Evolutionary conservation across 2,329 filamentous ascomycete genomes (phyloP).

Genomic region (Xylaria sp.): DNA sequence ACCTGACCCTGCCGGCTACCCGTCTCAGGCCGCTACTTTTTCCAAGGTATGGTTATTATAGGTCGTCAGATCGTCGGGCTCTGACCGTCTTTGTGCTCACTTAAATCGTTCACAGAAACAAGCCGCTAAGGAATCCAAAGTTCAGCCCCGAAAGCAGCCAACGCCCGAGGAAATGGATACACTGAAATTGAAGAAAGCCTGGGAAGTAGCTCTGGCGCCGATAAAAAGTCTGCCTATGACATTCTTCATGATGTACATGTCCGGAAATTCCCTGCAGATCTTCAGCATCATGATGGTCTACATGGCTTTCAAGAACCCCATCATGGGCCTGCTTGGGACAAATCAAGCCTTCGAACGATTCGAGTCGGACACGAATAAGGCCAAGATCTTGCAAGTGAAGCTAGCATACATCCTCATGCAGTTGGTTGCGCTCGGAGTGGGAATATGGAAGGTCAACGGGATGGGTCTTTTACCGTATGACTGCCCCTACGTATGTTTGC

Average conservation of each 20-base stretch:
- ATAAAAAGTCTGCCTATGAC: constrained; percentile 98
- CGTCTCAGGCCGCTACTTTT: constrained; percentile 54
- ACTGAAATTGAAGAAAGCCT: constrained; percentile 97
- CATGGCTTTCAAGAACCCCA: constrained; percentile 97
- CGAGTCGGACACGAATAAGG: constrained; percentile 78
- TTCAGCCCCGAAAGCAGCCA: constrained; percentile 66
- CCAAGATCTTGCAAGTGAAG: constrained; percentile 82
- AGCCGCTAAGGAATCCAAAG: constrained; percentile 55
- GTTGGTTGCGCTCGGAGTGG: constrained; percentile 79
- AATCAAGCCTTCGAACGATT: constrained; percentile 90
- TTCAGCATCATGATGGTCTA: constrained; percentile 99
- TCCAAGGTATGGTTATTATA: constrained; percentile 61
- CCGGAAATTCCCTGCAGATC: constrained; percentile 95
- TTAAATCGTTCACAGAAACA: constrained; percentile 49
- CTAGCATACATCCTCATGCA: constrained; percentile 88
- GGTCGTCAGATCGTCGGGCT: neutral
- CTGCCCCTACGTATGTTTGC: neutral
- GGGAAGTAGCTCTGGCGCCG: constrained; percentile 93
- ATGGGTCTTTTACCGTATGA: constrained; percentile 94
- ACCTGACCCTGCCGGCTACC: constrained; percentile 86
- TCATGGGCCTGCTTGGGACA: constrained; percentile 81
- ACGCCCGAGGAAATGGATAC: constrained; percentile 89
- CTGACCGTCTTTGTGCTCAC: constrained; percentile 5
- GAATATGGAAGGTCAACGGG: constrained; percentile 93
- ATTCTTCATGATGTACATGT: constrained; percentile 99